Percentiles rank a stretch among this genome's conserved stretches.
phyloP scores from a whole-genome alignment of 169 alveolate genomes.

The Eimeria necatrix region DNA sequence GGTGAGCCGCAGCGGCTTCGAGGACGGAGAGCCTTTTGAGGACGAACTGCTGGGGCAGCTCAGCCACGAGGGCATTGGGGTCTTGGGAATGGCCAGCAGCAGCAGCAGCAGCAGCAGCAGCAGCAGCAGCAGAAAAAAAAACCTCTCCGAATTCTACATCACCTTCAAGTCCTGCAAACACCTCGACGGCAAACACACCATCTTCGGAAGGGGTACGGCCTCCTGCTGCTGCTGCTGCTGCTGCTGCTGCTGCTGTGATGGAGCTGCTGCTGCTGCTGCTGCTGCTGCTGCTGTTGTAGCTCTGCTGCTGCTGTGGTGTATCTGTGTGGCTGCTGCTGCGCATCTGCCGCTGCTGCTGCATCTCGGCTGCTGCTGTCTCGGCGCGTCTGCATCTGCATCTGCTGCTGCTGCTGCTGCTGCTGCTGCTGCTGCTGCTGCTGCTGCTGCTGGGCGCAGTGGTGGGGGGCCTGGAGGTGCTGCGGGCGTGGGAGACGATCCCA shows the following conservation, averaged over 20 bases:
- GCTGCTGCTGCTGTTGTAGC: background rate
- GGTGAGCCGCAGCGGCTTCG: constrained; percentile 63
- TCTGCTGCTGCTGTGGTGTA: background rate
- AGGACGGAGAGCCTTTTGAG: constrained; percentile 63
- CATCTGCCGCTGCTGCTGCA: no score
- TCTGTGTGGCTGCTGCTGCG: background rate
- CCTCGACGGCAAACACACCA: constrained; percentile 78
- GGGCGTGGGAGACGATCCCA: constrained; percentile 70
- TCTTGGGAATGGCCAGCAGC: constrained; percentile 78
- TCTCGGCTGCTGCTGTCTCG: no score
- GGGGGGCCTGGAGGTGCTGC: constrained; percentile 78
- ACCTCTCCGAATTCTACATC: constrained; percentile 78
- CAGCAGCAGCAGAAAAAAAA: background rate
- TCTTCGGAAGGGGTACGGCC: constrained; percentile 79
- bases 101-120: no score
- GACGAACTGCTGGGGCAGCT: constrained; percentile 54
- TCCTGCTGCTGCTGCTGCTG: background rate
- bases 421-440: no score
- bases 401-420: background rate
- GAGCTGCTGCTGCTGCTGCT: background rate
- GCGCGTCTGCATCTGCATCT: background rate
- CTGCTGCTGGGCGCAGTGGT: no score
- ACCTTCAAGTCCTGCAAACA: constrained; percentile 73
- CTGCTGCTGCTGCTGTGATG: background rate
- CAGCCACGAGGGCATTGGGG: constrained; percentile 70